Evolutionary conservation across 108 stramenopile genomes (phyloP).

Genomic region (Cylindrotheca closterium): DNA sequence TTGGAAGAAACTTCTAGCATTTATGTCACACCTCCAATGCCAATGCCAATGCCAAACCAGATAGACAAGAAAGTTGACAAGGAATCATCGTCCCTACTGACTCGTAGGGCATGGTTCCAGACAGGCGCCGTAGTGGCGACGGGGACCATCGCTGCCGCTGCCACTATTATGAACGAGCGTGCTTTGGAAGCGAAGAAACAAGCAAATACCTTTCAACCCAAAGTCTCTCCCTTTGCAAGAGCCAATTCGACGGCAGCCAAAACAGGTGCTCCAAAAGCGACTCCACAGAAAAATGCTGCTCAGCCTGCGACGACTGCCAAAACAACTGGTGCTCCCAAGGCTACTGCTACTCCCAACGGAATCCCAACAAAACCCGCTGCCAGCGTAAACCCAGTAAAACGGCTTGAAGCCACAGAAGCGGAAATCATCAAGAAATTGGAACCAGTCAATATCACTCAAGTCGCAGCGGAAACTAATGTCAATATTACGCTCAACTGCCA

Average conservation of each 20-base stretch:
- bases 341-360: no score
- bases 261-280: no score
- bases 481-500: slow-evolving; percentile 38
- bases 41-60: no score
- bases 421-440: slow-evolving; percentile 41
- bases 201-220: not conserved
- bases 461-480: slow-evolving; percentile 42
- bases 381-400: not conserved
- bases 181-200: no score
- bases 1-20: no score
- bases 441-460: slow-evolving; percentile 48
- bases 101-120: not conserved
- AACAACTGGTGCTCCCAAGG: no score
- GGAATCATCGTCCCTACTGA: not conserved
- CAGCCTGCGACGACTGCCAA: no score
- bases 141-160: not conserved
- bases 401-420: not conserved
- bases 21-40: no score
- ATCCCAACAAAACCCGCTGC: not conserved
- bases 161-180: not conserved
- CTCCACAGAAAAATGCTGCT: no score
- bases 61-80: not conserved
- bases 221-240: not conserved
- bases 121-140: not conserved
- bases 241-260: not conserved